phyloP scores from a whole-genome alignment of 2,329 filamentous ascomycete genomes.

The Phyllosticta citrichinensis region DNA sequence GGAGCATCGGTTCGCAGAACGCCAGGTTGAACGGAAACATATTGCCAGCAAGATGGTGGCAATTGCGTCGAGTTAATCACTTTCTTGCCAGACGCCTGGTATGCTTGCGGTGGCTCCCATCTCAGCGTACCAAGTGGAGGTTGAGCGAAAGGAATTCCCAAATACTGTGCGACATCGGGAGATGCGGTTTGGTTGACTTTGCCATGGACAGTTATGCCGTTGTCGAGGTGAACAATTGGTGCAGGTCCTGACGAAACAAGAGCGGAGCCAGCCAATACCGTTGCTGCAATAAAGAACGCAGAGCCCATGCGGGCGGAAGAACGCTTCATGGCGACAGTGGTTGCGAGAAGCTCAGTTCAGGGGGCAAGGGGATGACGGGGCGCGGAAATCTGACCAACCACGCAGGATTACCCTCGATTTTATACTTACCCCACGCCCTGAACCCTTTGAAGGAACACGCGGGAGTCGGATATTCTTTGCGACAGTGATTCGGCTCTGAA shows the following conservation, averaged over 20 bases:
- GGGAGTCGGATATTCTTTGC: not conserved
- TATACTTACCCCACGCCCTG: not conserved
- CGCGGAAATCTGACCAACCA: not conserved
- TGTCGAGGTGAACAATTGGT: not conserved
- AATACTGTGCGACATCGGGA: conserved; percentile 21
- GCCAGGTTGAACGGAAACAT: not conserved
- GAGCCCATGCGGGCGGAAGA: not conserved
- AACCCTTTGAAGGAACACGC: not conserved
- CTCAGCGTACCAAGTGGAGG: conserved; percentile 24
- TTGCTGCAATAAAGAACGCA: not conserved
- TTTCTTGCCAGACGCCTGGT: conserved; percentile 16
- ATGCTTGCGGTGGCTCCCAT: conserved; percentile 22
- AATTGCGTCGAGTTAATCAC: conserved; percentile 1
- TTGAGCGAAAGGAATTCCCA: conserved; percentile 28
- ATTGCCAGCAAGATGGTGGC: conserved; percentile 8
- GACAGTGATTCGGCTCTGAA: not conserved
- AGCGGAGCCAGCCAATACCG: no score
- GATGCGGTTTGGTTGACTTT: conserved; percentile 17
- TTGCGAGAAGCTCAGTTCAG: not conserved
- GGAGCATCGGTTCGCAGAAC: conserved; percentile 14
- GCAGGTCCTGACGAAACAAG: not conserved
- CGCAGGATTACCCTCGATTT: not conserved
- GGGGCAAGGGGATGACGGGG: not conserved
- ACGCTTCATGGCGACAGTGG: not conserved
- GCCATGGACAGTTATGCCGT: conserved; percentile 1